Percentiles rank a stretch among this genome's conserved stretches.
Conservation (phyloP, 495 filamentous ascomycete species). For the Talaromyces adpressus region DNA sequence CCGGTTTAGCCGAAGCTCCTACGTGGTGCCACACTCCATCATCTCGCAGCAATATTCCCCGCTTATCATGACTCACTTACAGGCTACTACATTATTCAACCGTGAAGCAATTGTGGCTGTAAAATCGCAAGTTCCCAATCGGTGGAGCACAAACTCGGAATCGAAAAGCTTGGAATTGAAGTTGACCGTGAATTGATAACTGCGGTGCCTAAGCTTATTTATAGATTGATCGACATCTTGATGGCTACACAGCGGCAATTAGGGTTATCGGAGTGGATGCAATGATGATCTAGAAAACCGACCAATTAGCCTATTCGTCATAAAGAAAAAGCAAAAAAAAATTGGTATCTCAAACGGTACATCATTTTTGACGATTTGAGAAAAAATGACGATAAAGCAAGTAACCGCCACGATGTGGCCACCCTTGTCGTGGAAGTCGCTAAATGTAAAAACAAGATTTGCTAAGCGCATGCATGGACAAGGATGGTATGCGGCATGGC, state of each 20-base stretch:
- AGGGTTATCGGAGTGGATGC: background rate
- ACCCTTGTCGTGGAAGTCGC: background rate
- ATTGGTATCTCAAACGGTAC: background rate
- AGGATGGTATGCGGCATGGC: background rate
- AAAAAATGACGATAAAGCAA: background rate
- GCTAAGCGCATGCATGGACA: background rate
- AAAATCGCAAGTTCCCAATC: background rate
- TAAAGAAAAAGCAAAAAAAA: background rate
- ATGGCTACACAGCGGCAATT: background rate
- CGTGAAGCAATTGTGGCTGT: background rate
- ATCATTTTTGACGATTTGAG: background rate
- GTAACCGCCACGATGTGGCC: background rate
- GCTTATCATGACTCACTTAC: background rate
- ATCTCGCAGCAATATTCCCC: background rate
- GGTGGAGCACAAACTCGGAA: background rate
- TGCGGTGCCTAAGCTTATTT: background rate
- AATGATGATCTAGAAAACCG: background rate
- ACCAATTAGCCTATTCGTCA: background rate
- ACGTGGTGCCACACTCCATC: background rate
- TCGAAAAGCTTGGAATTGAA: background rate
- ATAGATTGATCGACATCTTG: constrained; percentile 2
- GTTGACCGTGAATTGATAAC: background rate
- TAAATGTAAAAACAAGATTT: background rate
- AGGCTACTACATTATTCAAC: background rate
- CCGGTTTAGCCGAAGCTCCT: background rate